A percentile compares a stretch with the other conserved stretches of the same genome.
Conservation (phyloP, 2,329 filamentous ascomycete genomes). For the Botrytis fabae region DNA sequence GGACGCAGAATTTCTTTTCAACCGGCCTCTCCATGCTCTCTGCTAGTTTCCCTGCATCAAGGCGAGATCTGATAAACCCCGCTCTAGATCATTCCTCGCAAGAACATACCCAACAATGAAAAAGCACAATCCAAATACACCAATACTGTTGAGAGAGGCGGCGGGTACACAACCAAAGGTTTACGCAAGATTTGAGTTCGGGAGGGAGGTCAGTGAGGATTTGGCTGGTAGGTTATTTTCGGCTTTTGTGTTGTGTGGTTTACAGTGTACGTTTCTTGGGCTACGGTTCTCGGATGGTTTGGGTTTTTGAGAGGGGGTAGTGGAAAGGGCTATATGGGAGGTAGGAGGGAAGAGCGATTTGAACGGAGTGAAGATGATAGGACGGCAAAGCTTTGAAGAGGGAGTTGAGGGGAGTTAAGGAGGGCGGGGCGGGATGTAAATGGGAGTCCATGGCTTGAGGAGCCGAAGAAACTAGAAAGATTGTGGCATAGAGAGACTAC, state of each 20-base stretch:
- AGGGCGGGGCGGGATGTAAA: not conserved
- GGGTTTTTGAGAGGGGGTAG: no score
- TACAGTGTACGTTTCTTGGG: not conserved
- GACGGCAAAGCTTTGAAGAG: not conserved
- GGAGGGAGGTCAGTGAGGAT: conserved; percentile 65
- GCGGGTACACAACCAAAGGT: conserved; percentile 79
- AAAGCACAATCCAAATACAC: conserved; percentile 93
- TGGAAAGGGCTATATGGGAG: not conserved
- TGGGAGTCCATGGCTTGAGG: no score
- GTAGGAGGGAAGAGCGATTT: not conserved
- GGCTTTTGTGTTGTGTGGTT: not conserved
- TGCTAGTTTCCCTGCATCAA: not conserved
- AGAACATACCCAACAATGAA: conserved; percentile 98
- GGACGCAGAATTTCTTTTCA: not conserved
- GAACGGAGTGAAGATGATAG: no score
- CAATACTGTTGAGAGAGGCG: conserved; percentile 94
- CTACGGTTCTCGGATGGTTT: not conserved
- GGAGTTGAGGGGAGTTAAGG: not conserved
- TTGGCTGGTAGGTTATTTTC: conserved; percentile 53
- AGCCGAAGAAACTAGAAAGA: conserved; percentile 30
- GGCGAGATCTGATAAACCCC: conserved; percentile 2
- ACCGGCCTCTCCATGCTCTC: no score
- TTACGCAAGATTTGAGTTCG: conserved; percentile 84
- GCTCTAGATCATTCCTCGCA: conserved; percentile 76
- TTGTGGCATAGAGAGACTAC: not conserved